phyloP scores from a whole-genome alignment of 305 asterid species.

The Fraxinus platypoda region DNA sequence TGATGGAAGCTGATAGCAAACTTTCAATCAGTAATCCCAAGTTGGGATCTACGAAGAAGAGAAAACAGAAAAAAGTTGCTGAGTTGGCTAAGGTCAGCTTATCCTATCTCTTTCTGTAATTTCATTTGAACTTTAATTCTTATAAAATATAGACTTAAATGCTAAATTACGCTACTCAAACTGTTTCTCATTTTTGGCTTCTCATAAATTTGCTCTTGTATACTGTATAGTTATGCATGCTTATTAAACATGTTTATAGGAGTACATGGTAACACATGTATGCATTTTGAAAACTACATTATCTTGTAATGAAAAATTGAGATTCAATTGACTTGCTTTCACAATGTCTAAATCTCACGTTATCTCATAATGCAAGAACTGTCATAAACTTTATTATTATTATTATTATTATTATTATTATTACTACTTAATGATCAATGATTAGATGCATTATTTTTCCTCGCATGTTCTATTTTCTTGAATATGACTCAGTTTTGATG shows the following conservation, averaged over 20 bases:
- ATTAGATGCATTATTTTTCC: constrained; percentile 1
- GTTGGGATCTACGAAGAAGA: constrained; percentile 58
- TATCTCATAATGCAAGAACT: not conserved
- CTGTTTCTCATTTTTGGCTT: constrained; percentile 10
- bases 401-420: no score
- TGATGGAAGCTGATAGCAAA: constrained; percentile 35
- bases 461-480: constrained; percentile 2
- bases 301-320: not conserved
- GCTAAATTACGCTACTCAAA: constrained; percentile 4
- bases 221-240: not conserved
- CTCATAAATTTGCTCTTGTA: not conserved
- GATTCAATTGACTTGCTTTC: constrained; percentile 21
- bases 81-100: constrained; percentile 73
- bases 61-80: constrained; percentile 41
- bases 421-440: not conserved
- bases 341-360: not conserved
- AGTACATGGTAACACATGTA: constrained; percentile 3
- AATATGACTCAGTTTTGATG: constrained; percentile 15
- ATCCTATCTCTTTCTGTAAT: not conserved
- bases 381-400: not conserved
- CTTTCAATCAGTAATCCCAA: constrained; percentile 42
- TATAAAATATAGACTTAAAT: not conserved
- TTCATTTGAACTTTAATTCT: constrained; percentile 3
- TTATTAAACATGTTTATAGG: constrained; percentile 6
- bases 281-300: not conserved